Conservation (phyloP, 2,329 filamentous ascomycete species). For the Albifimbria verrucaria region DNA sequence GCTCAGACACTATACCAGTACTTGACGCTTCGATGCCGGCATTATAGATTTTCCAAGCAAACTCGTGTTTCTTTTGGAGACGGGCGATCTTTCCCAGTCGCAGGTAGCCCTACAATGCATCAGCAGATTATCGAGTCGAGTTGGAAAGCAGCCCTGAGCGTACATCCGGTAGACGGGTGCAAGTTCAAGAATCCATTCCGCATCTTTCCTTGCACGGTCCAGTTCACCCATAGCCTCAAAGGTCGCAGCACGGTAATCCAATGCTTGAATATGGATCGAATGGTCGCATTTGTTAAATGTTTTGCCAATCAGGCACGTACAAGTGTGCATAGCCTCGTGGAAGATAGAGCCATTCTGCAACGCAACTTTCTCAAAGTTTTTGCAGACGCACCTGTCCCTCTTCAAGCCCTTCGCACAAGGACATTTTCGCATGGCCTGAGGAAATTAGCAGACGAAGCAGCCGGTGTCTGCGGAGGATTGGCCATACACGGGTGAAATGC, state of each 20-base stretch:
- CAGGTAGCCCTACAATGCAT: constrained; percentile 33
- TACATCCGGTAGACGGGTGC: constrained; percentile 38
- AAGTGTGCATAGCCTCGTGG: constrained; percentile 38
- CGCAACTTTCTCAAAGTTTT: constrained; percentile 33
- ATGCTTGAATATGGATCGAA: constrained; percentile 32
- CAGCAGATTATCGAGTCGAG: background rate
- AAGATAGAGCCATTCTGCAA: constrained; percentile 33
- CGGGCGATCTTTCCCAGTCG: constrained; percentile 37
- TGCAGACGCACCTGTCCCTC: constrained; percentile 35
- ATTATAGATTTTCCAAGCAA: constrained; percentile 37
- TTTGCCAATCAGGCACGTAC: constrained; percentile 31
- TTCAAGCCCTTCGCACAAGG: constrained; percentile 28
- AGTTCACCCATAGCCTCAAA: constrained; percentile 36
- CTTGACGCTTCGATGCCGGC: constrained; percentile 33
- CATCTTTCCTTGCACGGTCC: constrained; percentile 34
- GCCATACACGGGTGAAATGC: constrained; percentile 31
- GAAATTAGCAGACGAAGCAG: constrained; percentile 4
- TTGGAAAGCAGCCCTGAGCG: constrained; percentile 2
- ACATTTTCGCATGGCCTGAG: constrained; percentile 34
- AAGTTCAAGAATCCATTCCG: constrained; percentile 40
- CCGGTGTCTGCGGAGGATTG: background rate
- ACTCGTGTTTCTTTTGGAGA: constrained; percentile 31
- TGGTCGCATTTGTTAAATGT: constrained; percentile 38
- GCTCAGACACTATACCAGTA: constrained; percentile 19
- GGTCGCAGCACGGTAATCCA: constrained; percentile 38